These are phyloP conservation scores for Aspergillus aculeatinus DNA, from an alignment of 2,329 filamentous ascomycete genomes.

Conservation along the genomic window DNA sequence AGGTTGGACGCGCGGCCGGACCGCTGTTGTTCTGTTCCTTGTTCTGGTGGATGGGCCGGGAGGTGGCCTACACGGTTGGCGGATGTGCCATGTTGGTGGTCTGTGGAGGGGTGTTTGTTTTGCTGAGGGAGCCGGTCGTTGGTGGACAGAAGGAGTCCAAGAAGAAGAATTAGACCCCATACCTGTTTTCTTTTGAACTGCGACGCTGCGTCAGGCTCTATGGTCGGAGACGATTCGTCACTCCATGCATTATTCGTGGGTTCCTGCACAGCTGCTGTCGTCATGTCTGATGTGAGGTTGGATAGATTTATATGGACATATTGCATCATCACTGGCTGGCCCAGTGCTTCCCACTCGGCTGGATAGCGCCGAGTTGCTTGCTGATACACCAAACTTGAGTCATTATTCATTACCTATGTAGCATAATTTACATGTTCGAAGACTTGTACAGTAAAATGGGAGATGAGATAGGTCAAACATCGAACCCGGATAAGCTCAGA, in stretches of 20 bases:
- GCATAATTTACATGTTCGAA: constrained; percentile 5
- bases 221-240: neutral
- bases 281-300: neutral
- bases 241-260: neutral
- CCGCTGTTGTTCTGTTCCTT: constrained; percentile 89
- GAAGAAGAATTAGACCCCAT: constrained; percentile 1
- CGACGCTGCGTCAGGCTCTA: neutral
- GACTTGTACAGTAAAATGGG: constrained; percentile 8
- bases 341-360: neutral
- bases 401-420: constrained; percentile 6
- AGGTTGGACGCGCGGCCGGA: constrained; percentile 82
- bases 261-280: neutral
- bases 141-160: constrained; percentile 3
- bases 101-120: constrained; percentile 66
- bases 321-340: constrained; percentile 3
- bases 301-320: neutral
- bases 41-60: constrained; percentile 97
- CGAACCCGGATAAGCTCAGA: neutral
- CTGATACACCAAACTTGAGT: neutral
- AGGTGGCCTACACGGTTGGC: constrained; percentile 79
- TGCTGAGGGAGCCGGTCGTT: constrained; percentile 62
- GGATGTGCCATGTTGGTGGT: constrained; percentile 78
- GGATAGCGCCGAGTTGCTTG: neutral
- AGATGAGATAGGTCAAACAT: constrained; percentile 7
- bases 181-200: neutral